Conservation (phyloP, 768 basidiomycete genomes). For the Leccinum disarticulatum region DNA sequence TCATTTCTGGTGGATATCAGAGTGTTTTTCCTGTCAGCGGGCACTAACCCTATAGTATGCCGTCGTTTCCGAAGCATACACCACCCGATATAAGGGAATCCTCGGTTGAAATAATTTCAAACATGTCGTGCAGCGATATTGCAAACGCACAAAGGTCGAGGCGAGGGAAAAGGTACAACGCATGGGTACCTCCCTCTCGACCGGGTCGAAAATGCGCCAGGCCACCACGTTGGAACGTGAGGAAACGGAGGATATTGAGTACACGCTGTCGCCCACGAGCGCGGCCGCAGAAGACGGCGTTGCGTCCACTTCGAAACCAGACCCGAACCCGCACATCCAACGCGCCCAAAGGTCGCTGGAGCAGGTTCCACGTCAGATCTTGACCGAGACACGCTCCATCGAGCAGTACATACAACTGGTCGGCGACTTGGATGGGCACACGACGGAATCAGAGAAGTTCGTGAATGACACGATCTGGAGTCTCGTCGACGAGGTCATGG, state of each 20-base stretch:
- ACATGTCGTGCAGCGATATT: conserved; percentile 47
- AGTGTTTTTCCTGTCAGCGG: background rate
- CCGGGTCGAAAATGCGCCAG: background rate
- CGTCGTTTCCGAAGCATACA: conserved; percentile 70
- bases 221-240: background rate
- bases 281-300: background rate
- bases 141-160: conserved; percentile 25
- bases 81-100: conserved; percentile 59
- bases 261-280: background rate
- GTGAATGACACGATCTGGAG: conserved; percentile 26
- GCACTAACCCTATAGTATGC: background rate
- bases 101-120: conserved; percentile 48
- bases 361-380: conserved; percentile 38
- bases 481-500: conserved; percentile 42
- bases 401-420: conserved; percentile 42
- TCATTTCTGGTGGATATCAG: conserved; percentile 59
- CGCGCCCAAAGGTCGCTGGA: conserved; percentile 36
- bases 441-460: conserved; percentile 3
- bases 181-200: conserved; percentile 1
- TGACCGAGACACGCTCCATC: conserved; percentile 39
- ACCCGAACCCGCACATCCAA: conserved; percentile 3
- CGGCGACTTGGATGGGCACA: conserved; percentile 10
- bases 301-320: conserved; percentile 7
- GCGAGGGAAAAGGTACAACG: conserved; percentile 14
- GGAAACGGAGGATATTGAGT: background rate